Evolutionary conservation across 768 basidiomycete genomes (phyloP), one percentile per base, ranked within the genome.

Genomic region (Daedalea quercina): DNA sequence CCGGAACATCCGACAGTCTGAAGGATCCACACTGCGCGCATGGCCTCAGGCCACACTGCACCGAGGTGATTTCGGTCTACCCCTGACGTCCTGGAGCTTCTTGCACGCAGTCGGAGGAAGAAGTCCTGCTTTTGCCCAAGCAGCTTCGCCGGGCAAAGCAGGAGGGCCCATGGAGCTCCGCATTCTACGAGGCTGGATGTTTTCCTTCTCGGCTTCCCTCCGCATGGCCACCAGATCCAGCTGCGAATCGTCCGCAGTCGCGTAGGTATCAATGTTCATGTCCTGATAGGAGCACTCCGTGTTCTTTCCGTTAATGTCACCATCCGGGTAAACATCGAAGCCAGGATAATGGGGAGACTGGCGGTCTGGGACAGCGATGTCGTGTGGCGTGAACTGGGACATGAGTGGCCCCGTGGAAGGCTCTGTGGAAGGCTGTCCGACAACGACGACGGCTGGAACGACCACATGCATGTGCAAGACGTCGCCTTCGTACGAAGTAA

Each of bases 291-390:
- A 22, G 24, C 9, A 23, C 43, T 13, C 22, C n/a, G 23, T 20
- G 23, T 22, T 26, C 22, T 11, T 13, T 20, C 19, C 20, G 3
- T 43, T 12, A 33, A 58, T 62, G 54, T 64, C 60, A 11, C 44
- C 50, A 43, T 86, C 84, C 60, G 69, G 76, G 60, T 76, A 75
- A 42, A 85, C 75, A 35, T 69, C 65, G 58, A 87, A 87, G 15
- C 85, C 84, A 12, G 85, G 85, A 63, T 84, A 85, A 58, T 86
- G 85, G 35, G 76, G 70, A 15, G 82, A 84, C 43, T 76, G 72
- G 1, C 75, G 76, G 61, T 84, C 74, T 25, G 69, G 70, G 25
- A 73, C 71, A 22, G 73, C 75, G 19, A 72, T 67, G 50, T 70
- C 70, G 53, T 71, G 76, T 7, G 55, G 53, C 13, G 57, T 47